These are phyloP conservation scores for Sphagnum fallax DNA, from an alignment of 228 moss, liverwort and hornwort species.

Conservation along the genomic window DNA sequence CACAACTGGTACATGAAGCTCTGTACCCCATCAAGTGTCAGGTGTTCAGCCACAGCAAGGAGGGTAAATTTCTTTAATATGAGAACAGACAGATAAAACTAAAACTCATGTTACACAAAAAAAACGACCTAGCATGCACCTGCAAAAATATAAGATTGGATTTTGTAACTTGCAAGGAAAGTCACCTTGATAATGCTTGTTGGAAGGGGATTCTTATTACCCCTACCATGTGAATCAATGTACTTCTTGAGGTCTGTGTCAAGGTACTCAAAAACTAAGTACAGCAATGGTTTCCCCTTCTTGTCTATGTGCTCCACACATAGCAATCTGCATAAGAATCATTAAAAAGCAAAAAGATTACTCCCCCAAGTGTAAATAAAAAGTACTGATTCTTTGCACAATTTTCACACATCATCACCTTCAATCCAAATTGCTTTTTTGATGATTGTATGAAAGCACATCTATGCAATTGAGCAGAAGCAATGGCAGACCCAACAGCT, in stretches of 20 bases:
- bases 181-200: conserved; percentile 62
- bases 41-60: too few species aligned
- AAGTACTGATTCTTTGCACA: neutral
- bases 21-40: conserved; percentile 17
- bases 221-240: conserved; percentile 59
- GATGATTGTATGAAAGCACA: neutral
- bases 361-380: neutral
- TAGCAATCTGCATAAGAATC: conserved; percentile 26
- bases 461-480: neutral
- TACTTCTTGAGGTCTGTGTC: conserved; percentile 84
- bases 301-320: conserved; percentile 77
- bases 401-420: neutral
- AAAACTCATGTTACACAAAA: too few species aligned
- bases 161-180: too few species aligned
- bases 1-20: conserved; percentile 84
- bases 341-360: neutral
- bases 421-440: neutral
- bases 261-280: conserved; percentile 83
- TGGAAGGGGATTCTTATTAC: conserved; percentile 38
- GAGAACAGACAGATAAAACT: too few species aligned
- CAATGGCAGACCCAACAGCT: neutral
- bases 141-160: too few species aligned
- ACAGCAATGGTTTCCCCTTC: conserved; percentile 60
- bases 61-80: too few species aligned
- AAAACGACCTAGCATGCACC: too few species aligned